Evolutionary conservation across 2,329 filamentous ascomycete species (phyloP), one percentile per base, ranked within the genome.

Genomic region (Ophiostoma ulmi): DNA sequence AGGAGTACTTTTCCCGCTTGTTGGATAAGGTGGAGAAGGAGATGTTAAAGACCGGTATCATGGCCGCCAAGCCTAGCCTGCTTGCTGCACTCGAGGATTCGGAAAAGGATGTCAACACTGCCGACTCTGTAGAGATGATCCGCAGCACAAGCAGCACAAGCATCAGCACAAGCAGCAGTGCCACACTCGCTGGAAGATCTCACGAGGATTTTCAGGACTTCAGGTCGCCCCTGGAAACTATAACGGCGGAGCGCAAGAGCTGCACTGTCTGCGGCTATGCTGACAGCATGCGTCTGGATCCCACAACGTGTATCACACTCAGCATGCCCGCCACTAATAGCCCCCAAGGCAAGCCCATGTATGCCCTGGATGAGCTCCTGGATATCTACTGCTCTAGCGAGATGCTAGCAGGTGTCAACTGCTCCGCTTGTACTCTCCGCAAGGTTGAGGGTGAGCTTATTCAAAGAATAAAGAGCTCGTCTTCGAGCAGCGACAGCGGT

Each of bases 1-100:
- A 98, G 78, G 95, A 99, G 79, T 99, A 98, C 79, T 97, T 92
- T 76, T 94, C 93, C 20, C 96, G 94, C 76, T 85, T 99, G 17
- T 80, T 97, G 67, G 93, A 94, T 74, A 90, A 94, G 75, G 83
- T 97, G 38, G 92, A 97, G 76, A 90, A 90, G 76, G 92, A 96
- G 77, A 83, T 92, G 58, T 81, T 83, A 26, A 85, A 84, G 74
- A 84, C 84, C 10, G 65, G n/a, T 65, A 81, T 79, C 3, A 78
- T 76, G 69, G 71, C 74, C 1, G 72, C 76, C n/a, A 73, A 75
- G 52, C 76, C 79, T 22, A 76, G 78, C 6, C 74, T 38, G 22
- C 10, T 38, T 78, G 0, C 82, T 83, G 0, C 77, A 85, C 35
- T 83, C 84, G 70, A 70, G 75, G 20, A 80, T 81, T 17, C 72